Percentiles rank a stretch among this genome's conserved stretches.
Conservation (phyloP, 441 rosid genomes). For the Iberis amara region DNA sequence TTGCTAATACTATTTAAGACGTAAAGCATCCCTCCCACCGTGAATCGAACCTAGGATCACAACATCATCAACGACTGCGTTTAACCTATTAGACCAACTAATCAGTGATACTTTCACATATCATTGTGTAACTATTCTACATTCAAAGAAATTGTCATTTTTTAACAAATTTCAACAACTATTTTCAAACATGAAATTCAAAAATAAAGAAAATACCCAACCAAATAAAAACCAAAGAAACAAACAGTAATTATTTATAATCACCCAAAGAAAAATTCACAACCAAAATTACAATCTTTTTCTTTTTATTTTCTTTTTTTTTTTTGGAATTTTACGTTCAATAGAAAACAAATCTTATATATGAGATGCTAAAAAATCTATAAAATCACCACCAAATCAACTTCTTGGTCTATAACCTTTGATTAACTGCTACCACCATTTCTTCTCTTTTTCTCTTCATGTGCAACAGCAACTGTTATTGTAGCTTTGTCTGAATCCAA, state of each 20-base stretch:
- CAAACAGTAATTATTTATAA: background rate
- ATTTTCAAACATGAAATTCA: too few relatives aligned
- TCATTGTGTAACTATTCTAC: too few relatives aligned
- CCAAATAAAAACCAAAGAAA: background rate
- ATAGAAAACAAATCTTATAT: constrained; percentile 11
- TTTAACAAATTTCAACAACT: too few relatives aligned
- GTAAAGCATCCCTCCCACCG: too few relatives aligned
- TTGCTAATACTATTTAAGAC: too few relatives aligned
- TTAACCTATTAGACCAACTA: too few relatives aligned
- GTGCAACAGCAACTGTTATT: constrained; percentile 1
- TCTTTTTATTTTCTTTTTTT: background rate
- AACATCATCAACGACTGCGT: too few relatives aligned
- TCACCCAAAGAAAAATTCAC: background rate
- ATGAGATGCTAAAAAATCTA: constrained; percentile 12
- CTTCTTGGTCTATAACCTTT: constrained; percentile 9
- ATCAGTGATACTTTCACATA: too few relatives aligned
- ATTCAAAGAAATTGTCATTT: too few relatives aligned
- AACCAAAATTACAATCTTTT: too few relatives aligned
- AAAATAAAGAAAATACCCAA: background rate
- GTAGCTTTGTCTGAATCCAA: constrained; percentile 17
- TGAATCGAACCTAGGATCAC: too few relatives aligned
- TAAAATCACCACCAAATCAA: constrained; percentile 17
- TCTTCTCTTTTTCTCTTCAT: constrained; percentile 29
- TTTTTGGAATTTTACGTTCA: background rate
- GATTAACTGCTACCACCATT: constrained; percentile 20